Evolutionary conservation across 306 rosid genomes (phyloP).

Genomic region (Gastrolobium villosum): DNA sequence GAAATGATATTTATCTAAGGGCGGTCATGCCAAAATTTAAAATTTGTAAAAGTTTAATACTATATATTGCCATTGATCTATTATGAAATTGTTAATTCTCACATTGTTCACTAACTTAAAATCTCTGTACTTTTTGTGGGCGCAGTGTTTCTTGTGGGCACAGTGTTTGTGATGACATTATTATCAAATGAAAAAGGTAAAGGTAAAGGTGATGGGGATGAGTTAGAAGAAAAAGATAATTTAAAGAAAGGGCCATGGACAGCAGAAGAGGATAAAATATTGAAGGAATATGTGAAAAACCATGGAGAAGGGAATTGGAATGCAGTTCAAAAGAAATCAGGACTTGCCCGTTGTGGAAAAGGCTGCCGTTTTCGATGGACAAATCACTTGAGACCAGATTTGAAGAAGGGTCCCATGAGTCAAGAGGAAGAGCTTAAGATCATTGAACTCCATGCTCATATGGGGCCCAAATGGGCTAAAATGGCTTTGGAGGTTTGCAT

Average conservation of each 20-base stretch:
- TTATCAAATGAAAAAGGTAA: too few relatives aligned
- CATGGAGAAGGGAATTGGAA: conserved; percentile 89
- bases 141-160: too few relatives aligned
- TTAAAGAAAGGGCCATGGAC: conserved; percentile 91
- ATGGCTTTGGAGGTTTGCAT: conserved; percentile 64
- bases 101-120: too few relatives aligned
- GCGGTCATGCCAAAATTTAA: too few relatives aligned
- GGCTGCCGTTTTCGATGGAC: conserved; percentile 89
- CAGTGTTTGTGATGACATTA: too few relatives aligned
- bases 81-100: too few relatives aligned
- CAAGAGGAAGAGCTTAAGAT: conserved; percentile 58
- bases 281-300: conserved; percentile 63
- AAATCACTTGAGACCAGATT: conserved; percentile 73
- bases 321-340: conserved; percentile 67
- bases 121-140: too few relatives aligned
- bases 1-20: too few relatives aligned
- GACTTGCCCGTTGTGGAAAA: conserved; percentile 79
- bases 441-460: conserved; percentile 60
- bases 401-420: conserved; percentile 69
- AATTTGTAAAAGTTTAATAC: too few relatives aligned
- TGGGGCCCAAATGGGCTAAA: conserved; percentile 84
- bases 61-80: too few relatives aligned
- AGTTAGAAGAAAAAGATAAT: conserved; percentile 41
- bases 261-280: conserved; percentile 67
- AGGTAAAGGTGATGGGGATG: conserved; percentile 36